phyloP scores from a whole-genome alignment of 371 early-diverging fungal species.

The Syncephalis fuscata region DNA sequence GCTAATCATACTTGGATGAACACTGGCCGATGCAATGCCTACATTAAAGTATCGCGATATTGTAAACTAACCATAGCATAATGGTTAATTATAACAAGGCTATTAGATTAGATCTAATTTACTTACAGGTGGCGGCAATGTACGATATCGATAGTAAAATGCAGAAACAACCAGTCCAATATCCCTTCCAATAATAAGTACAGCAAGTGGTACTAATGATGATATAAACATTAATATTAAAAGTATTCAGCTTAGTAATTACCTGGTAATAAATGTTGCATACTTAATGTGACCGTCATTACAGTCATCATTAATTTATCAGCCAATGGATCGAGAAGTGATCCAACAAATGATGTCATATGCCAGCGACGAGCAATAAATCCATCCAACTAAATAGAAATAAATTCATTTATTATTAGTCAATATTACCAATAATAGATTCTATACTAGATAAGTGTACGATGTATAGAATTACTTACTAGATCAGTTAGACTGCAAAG shows the following conservation, averaged over 20 bases:
- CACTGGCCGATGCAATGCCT: constrained; percentile 80
- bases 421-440: background rate
- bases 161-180: constrained; percentile 57
- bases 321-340: constrained; percentile 89
- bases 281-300: constrained; percentile 62
- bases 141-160: constrained; percentile 72
- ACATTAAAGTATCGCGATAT: constrained; percentile 72
- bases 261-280: constrained; percentile 64
- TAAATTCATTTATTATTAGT: background rate
- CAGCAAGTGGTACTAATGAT: constrained; percentile 47
- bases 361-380: constrained; percentile 79
- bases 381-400: constrained; percentile 55
- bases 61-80: constrained; percentile 41
- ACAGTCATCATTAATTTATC: constrained; percentile 92
- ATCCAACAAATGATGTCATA: constrained; percentile 72
- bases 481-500: constrained; percentile 75
- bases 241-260: constrained; percentile 6
- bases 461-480: constrained; percentile 26
- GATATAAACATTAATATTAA: background rate
- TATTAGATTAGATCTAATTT: background rate
- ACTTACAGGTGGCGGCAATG: constrained; percentile 72
- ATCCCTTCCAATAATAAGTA: constrained; percentile 78
- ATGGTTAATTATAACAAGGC: background rate
- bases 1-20: constrained; percentile 71
- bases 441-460: background rate